These are phyloP conservation scores for Olyra latifolia DNA, from an alignment of 176 grass and related monocot species.

Conservation along the genomic window DNA sequence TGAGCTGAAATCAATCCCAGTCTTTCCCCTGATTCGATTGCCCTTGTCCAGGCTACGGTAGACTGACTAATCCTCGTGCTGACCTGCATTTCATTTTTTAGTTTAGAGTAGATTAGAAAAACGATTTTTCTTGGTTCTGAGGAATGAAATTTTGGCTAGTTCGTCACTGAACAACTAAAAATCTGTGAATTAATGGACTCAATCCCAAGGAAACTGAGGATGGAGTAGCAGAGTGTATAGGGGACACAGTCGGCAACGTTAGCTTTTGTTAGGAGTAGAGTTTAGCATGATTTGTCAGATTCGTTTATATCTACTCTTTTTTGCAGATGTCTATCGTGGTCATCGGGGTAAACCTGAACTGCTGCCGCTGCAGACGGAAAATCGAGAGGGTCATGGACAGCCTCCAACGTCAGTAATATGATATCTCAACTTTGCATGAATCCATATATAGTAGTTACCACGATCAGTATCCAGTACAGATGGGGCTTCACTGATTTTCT, in stretches of 20 bases:
- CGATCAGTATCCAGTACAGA: no score
- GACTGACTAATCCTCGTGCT: no score
- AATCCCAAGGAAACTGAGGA: no score
- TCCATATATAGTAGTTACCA: neutral
- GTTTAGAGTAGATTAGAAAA: no score
- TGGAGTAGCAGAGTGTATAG: neutral
- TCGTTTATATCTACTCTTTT: neutral
- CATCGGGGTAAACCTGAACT: slow-evolving; percentile 26
- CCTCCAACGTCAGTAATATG: slow-evolving; percentile 10
- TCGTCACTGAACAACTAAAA: neutral
- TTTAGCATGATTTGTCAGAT: neutral
- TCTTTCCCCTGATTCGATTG: no score
- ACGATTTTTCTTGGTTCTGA: no score
- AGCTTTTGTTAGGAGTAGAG: neutral
- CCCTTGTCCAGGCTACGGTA: no score
- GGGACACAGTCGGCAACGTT: neutral
- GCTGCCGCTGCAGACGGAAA: slow-evolving; percentile 22
- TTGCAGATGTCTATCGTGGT: slow-evolving; percentile 43
- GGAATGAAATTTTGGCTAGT: no score
- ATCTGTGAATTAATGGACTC: no score
- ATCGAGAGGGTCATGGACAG: slow-evolving; percentile 33
- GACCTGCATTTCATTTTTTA: no score
- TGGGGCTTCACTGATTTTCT: no score
- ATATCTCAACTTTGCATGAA: neutral
- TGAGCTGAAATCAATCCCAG: no score